Conservation (phyloP, 2,329 filamentous ascomycete species). For the Rutstroemia sydowiana region DNA sequence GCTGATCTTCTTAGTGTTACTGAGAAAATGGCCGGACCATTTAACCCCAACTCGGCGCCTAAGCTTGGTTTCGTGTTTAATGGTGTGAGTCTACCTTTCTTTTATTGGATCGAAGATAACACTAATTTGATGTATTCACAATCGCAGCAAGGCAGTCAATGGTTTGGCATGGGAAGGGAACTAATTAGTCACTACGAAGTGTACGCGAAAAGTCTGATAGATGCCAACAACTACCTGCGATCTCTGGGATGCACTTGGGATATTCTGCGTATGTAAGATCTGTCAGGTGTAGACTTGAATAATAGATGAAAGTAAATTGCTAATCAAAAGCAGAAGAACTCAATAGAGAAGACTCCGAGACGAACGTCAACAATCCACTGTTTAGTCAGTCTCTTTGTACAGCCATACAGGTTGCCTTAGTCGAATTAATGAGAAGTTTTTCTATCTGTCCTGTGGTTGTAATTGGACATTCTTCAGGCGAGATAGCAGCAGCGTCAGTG, state of each 20-base stretch:
- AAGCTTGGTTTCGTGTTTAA: conserved; percentile 12
- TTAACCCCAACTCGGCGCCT: not conserved
- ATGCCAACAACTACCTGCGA: not conserved
- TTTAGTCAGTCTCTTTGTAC: conserved; percentile 36
- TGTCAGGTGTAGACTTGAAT: not conserved
- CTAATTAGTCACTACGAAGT: conserved; percentile 7
- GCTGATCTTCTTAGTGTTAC: not conserved
- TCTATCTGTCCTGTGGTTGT: conserved; percentile 33
- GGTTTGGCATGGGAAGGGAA: conserved; percentile 12
- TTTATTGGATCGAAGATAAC: not conserved
- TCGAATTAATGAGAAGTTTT: conserved; percentile 36
- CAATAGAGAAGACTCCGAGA: not conserved
- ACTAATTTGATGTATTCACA: not conserved
- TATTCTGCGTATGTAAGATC: not conserved
- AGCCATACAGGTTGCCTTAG: conserved; percentile 39
- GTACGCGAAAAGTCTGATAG: not conserved
- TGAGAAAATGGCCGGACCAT: not conserved
- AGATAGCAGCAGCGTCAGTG: conserved; percentile 32
- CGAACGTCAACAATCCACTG: conserved; percentile 20
- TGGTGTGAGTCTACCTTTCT: not conserved
- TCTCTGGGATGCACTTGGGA: conserved; percentile 1
- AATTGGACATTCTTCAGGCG: conserved; percentile 39
- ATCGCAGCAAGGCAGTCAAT: conserved; percentile 16
- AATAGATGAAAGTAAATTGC: not conserved
- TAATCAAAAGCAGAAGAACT: not conserved